phyloP scores from a whole-genome alignment of 805 yeast genomes.

The Saturnispora gosingensis region DNA sequence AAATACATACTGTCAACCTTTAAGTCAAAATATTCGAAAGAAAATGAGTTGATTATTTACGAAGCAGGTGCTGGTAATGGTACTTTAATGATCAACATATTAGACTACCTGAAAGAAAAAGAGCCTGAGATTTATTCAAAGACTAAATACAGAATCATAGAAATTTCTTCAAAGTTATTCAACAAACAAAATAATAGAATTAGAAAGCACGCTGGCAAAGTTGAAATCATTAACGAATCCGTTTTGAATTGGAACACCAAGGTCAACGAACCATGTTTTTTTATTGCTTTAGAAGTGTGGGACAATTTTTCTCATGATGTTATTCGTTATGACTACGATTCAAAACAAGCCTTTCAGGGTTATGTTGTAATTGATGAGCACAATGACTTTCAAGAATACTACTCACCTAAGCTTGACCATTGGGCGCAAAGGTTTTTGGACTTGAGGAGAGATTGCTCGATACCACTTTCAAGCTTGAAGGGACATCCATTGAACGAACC shows the following conservation, averaged over 20 bases:
- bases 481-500: conserved; percentile 57
- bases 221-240: conserved; percentile 62
- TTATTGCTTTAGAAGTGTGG: conserved; percentile 73
- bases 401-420: conserved; percentile 48
- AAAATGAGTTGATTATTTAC: conserved; percentile 62
- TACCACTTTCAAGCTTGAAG: conserved; percentile 23
- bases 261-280: conserved; percentile 60
- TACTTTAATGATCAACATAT: conserved; percentile 66
- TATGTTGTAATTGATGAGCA: conserved; percentile 62
- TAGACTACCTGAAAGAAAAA: conserved; percentile 49
- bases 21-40: conserved; percentile 58
- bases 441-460: conserved; percentile 40
- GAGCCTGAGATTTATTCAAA: conserved; percentile 68
- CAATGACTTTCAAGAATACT: conserved; percentile 71
- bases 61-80: conserved; percentile 93
- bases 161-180: conserved; percentile 57
- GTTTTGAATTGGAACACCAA: conserved; percentile 62
- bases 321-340: conserved; percentile 59
- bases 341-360: conserved; percentile 67
- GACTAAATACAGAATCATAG: conserved; percentile 63
- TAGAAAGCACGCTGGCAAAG: conserved; percentile 39
- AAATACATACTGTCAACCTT: conserved; percentile 66
- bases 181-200: conserved; percentile 37
- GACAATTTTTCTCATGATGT: conserved; percentile 81
- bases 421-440: conserved; percentile 48